Percentiles rank a stretch among this genome's conserved stretches.
These are phyloP conservation scores for Hemileccinum rubropunctum DNA, from an alignment of 768 basidiomycete species.

Conservation along the genomic window DNA sequence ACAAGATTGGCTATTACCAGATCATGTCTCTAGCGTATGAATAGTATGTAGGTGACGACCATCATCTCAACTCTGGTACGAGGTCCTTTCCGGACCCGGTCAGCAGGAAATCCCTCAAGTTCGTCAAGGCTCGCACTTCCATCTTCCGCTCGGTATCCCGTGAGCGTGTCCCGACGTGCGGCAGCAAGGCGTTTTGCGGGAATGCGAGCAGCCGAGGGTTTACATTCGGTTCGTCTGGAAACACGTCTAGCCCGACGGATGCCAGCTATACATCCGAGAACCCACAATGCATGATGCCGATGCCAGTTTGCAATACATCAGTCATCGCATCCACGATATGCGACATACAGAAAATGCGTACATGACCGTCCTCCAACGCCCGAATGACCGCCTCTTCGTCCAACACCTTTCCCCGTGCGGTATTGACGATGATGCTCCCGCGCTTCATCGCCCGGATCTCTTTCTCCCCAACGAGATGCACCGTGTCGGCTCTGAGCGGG, in stretches of 20 bases:
- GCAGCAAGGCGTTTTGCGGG: constrained; percentile 81
- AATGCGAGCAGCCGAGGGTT: constrained; percentile 77
- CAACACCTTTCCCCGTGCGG: constrained; percentile 86
- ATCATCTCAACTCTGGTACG: constrained; percentile 46
- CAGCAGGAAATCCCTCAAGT: constrained; percentile 66
- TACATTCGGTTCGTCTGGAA: constrained; percentile 78
- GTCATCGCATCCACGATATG: background rate
- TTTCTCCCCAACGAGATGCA: constrained; percentile 68
- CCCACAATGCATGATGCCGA: no score
- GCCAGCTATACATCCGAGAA: no score
- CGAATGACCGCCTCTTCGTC: constrained; percentile 85
- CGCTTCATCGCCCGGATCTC: constrained; percentile 77
- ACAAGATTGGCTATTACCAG: no score
- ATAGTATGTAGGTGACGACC: no score
- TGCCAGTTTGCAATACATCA: no score
- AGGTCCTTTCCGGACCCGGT: constrained; percentile 62
- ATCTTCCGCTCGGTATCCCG: constrained; percentile 76
- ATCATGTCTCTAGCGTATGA: no score
- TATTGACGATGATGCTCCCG: constrained; percentile 80
- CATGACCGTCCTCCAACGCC: constrained; percentile 85
- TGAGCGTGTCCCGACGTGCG: constrained; percentile 91
- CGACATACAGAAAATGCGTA: constrained; percentile 42
- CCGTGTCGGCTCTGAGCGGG: constrained; percentile 73
- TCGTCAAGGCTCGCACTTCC: constrained; percentile 80
- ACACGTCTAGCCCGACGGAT: constrained; percentile 83